These are phyloP conservation scores for Russula ochroleuca DNA, from an alignment of 768 basidiomycete genomes.

Conservation along the genomic window DNA sequence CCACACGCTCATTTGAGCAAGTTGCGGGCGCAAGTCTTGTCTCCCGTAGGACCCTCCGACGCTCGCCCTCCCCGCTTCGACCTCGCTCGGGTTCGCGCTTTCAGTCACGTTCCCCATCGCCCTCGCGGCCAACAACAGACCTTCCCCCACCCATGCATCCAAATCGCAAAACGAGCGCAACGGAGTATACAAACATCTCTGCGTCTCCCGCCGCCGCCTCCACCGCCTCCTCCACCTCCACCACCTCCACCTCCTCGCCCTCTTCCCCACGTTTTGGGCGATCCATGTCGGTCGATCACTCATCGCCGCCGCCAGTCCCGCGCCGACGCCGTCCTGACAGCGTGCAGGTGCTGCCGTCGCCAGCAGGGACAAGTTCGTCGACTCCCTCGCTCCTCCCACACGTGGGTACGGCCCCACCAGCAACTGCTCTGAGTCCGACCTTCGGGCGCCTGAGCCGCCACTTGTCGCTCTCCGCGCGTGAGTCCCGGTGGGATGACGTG, in stretches of 20 bases:
- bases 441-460: conserved; percentile 37
- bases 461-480: conserved; percentile 36
- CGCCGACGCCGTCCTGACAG: conserved; percentile 60
- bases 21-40: conserved; percentile 39
- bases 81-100: conserved; percentile 4
- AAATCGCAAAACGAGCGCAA: conserved; percentile 39
- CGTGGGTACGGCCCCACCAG: conserved; percentile 13
- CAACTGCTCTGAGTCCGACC: conserved; percentile 23
- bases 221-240: neutral
- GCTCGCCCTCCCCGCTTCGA: conserved; percentile 18
- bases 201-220: neutral
- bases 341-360: conserved; percentile 42
- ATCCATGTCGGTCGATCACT: conserved; percentile 53
- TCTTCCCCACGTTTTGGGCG: conserved; percentile 44
- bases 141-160: conserved; percentile 52
- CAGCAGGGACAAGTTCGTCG: neutral
- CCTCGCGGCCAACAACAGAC: conserved; percentile 35
- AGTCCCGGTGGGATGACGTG: conserved; percentile 41
- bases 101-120: conserved; percentile 32
- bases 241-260: conserved; percentile 20
- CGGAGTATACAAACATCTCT: conserved; percentile 19
- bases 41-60: neutral
- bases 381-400: conserved; percentile 12
- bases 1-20: conserved; percentile 40
- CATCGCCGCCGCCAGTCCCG: conserved; percentile 36